Evolutionary conservation across 192 early-diverging fungal species (phyloP), one percentile per base, ranked within the genome.

Genomic region (Gorgonomyces haynaldii): DNA sequence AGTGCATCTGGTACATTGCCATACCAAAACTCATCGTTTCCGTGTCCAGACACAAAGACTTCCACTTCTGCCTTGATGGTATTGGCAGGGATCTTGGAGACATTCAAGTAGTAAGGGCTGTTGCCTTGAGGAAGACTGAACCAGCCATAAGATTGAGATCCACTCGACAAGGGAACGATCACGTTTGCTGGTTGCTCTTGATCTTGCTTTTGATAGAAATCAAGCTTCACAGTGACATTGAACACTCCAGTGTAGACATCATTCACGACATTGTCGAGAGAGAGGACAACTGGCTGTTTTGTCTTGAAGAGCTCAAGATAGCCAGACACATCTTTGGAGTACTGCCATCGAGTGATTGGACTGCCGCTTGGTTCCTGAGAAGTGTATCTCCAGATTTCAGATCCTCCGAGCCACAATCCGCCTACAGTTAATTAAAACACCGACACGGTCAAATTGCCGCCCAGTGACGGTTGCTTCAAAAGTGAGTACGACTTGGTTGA

Each of bases 1-100:
- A 45, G 12, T 8, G 43, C 45, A 42, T 58, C 45, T 9, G 61
- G 61, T 5, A 54, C 47, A 44, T 62, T 62, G 17, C 25, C 12
- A 51, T 62, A 62, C 22, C 50, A 62, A 36, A 62, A 62, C 52
- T 62, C 61, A 37, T 62, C 61, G 8, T 21, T 58, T 25, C 13
- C 17, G 38, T 62, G 61, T 17, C 50, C 23, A 9, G 61, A 62
- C 8, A 60, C 48, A 26, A 16, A 53, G 30, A 35, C 42, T 45
- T 58, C 50, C 0, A 62, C 28, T 51, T 57, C 54, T 7, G 56
- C 61, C 0, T 38, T 7, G 3, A 17, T 13, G 10, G 50, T 52
- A 22, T 62, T 62, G 19, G 26, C 15, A 3, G 61, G 61, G 4
- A 62, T 13, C 8, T 20, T 23, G 2, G 42, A 21, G 13, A 53